Evolutionary conservation across 192 early-diverging fungal genomes (phyloP).

Genomic region (Physocladia obscura): DNA sequence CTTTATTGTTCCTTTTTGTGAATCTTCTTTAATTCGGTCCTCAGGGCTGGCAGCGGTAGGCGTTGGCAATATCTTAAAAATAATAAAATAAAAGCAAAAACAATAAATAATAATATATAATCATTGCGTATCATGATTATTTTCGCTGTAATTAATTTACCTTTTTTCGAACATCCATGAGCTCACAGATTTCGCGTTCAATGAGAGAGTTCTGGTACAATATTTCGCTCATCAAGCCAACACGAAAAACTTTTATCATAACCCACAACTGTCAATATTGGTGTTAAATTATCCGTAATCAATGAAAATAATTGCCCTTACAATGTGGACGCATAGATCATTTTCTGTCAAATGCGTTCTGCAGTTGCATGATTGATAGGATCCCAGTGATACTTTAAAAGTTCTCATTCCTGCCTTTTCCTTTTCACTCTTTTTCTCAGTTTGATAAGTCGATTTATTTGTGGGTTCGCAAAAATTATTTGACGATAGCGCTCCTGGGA

Average conservation of each 20-base stretch:
- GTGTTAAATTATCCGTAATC: neutral
- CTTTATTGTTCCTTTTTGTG: slow-evolving; percentile 6
- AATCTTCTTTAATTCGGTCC: too few relatives aligned
- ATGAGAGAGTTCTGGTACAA: slow-evolving; percentile 46
- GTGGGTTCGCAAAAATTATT: too few relatives aligned
- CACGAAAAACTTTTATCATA: slow-evolving; percentile 49
- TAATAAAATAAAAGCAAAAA: too few relatives aligned
- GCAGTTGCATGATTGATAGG: slow-evolving; percentile 41
- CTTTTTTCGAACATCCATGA: slow-evolving; percentile 32
- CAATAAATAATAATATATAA: too few relatives aligned
- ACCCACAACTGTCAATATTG: slow-evolving; percentile 44
- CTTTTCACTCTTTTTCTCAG: too few relatives aligned
- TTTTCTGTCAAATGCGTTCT: slow-evolving; percentile 22
- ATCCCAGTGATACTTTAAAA: slow-evolving; percentile 47
- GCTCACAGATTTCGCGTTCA: slow-evolving; percentile 44
- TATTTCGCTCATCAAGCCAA: slow-evolving; percentile 33
- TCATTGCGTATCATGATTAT: too few relatives aligned
- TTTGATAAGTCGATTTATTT: too few relatives aligned
- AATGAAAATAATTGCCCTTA: slow-evolving; percentile 30
- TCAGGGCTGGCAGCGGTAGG: too few relatives aligned
- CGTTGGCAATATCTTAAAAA: too few relatives aligned
- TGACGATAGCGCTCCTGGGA: too few relatives aligned
- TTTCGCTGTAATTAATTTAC: too few relatives aligned
- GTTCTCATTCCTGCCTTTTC: neutral
- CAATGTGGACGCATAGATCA: slow-evolving; percentile 46